These are phyloP conservation scores for Maudiozyma humilis DNA, from an alignment of 1,139 yeast species.

Conservation along the genomic window DNA sequence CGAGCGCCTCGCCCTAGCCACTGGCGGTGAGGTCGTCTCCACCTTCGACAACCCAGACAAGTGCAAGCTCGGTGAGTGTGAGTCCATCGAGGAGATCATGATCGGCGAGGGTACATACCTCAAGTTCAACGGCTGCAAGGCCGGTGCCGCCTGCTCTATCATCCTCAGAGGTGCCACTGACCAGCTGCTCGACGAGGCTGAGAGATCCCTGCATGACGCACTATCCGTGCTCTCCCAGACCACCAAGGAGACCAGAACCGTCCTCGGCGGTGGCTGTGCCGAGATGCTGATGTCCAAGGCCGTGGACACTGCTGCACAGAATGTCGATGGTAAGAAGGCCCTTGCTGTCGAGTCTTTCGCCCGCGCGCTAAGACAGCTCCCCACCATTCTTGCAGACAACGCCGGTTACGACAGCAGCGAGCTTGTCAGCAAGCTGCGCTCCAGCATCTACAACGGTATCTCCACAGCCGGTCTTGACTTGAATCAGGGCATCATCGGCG, in stretches of 20 bases:
- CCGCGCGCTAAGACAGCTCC: slow-evolving; percentile 86
- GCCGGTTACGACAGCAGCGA: slow-evolving; percentile 96
- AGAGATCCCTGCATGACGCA: slow-evolving; percentile 95
- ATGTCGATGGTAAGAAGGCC: slow-evolving; percentile 87
- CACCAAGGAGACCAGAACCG: slow-evolving; percentile 87
- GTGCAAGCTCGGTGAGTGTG: slow-evolving; percentile 83
- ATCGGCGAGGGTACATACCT: slow-evolving; percentile 83
- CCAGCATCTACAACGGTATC: slow-evolving; percentile 89
- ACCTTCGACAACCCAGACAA: slow-evolving; percentile 89
- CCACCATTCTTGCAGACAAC: slow-evolving; percentile 90
- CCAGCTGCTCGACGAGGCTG: slow-evolving; percentile 93
- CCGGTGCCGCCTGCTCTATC: slow-evolving; percentile 94
- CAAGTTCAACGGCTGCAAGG: slow-evolving; percentile 88
- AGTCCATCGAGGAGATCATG: slow-evolving; percentile 77
- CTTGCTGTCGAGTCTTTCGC: slow-evolving; percentile 94
- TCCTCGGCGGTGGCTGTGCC: slow-evolving; percentile 95
- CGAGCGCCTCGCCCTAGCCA: slow-evolving; percentile 89
- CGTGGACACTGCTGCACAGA: slow-evolving; percentile 90
- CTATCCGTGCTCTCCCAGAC: slow-evolving; percentile 92
- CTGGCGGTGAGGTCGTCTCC: slow-evolving; percentile 97
- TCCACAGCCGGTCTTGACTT: slow-evolving; percentile 86
- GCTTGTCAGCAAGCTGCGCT: slow-evolving; percentile 79
- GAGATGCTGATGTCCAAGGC: slow-evolving; percentile 98
- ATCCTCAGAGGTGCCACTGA: slow-evolving; percentile 96
- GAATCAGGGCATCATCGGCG: slow-evolving; percentile 75